These are phyloP conservation scores for Ophiostoma montium DNA, from an alignment of 2,329 filamentous ascomycete species.

Conservation along the genomic window DNA sequence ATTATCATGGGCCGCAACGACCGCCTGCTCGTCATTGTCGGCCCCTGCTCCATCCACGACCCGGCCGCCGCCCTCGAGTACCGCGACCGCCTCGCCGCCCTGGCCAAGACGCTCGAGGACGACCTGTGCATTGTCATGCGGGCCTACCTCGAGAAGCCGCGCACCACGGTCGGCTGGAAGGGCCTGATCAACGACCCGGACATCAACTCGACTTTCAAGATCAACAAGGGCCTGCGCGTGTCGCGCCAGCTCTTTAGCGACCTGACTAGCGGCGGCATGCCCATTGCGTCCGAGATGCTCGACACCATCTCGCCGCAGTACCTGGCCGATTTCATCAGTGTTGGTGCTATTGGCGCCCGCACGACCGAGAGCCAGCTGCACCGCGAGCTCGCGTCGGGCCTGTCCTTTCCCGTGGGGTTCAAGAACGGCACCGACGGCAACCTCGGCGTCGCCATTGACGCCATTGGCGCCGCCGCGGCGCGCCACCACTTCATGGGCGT, in stretches of 20 bases:
- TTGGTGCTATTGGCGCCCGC: conserved; percentile 88
- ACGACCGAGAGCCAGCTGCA: conserved; percentile 96
- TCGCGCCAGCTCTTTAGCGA: conserved; percentile 91
- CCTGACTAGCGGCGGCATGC: conserved; percentile 74
- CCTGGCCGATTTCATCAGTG: conserved; percentile 86
- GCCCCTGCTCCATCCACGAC: conserved; percentile 96
- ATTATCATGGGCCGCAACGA: conserved; percentile 71
- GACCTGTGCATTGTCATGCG: conserved; percentile 94
- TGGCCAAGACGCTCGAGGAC: conserved; percentile 65
- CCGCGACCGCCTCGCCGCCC: conserved; percentile 58
- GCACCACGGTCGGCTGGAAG: conserved; percentile 98
- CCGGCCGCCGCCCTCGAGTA: conserved; percentile 81
- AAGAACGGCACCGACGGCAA: conserved; percentile 98
- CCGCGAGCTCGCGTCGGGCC: conserved; percentile 83
- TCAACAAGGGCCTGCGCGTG: conserved; percentile 93
- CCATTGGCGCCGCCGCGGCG: conserved; percentile 74
- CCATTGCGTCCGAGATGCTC: conserved; percentile 95
- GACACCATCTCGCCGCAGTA: conserved; percentile 98
- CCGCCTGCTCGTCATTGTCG: conserved; percentile 84
- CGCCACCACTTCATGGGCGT: conserved; percentile 97
- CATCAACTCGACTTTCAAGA: conserved; percentile 93
- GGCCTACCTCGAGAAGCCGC: conserved; percentile 96
- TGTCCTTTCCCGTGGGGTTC: conserved; percentile 97
- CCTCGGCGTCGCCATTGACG: conserved; percentile 83
- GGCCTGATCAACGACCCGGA: conserved; percentile 98